Conservation (phyloP, 495 filamentous ascomycete genomes). For the Penicillium cataractarum region DNA sequence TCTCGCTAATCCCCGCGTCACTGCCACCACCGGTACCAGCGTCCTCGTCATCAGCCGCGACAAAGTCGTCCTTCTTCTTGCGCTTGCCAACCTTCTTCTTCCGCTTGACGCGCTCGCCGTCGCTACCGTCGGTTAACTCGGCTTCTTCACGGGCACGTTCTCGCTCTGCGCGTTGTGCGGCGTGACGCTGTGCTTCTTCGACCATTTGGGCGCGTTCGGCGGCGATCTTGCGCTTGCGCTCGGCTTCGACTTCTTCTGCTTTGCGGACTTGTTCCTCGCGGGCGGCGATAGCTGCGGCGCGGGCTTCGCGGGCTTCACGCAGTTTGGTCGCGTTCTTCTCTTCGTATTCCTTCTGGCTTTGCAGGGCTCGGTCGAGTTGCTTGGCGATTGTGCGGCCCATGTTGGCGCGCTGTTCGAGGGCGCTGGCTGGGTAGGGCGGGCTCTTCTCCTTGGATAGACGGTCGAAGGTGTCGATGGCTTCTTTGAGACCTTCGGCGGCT, state of each 20-base stretch:
- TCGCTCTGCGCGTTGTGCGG: conserved; percentile 70
- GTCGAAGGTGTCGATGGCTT: conserved; percentile 80
- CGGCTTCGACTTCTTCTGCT: conserved; percentile 65
- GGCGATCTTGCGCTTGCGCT: conserved; percentile 74
- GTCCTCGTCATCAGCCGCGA: conserved; percentile 32
- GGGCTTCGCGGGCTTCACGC: conserved; percentile 69
- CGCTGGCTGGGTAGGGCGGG: conserved; percentile 85
- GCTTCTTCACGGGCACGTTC: conserved; percentile 69
- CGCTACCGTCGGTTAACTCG: conserved; percentile 78
- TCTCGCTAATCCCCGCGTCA: conserved; percentile 37
- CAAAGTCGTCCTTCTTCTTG: conserved; percentile 66
- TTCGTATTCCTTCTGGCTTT: conserved; percentile 88
- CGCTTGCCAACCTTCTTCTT: conserved; percentile 63
- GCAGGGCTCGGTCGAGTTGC: conserved; percentile 82
- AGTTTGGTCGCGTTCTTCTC: conserved; percentile 87
- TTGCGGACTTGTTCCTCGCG: conserved; percentile 73
- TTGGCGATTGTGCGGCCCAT: conserved; percentile 95
- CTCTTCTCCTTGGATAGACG: conserved; percentile 80
- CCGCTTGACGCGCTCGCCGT: conserved; percentile 73
- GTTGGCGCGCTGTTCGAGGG: conserved; percentile 92
- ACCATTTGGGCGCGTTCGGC: conserved; percentile 80
- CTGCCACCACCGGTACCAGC: conserved; percentile 15
- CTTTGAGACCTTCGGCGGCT: conserved; percentile 82
- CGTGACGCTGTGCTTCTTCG: conserved; percentile 73
- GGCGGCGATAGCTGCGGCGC: conserved; percentile 73